phyloP scores from a whole-genome alignment of 2,329 filamentous ascomycete genomes.

The Fusarium bactridioides region DNA sequence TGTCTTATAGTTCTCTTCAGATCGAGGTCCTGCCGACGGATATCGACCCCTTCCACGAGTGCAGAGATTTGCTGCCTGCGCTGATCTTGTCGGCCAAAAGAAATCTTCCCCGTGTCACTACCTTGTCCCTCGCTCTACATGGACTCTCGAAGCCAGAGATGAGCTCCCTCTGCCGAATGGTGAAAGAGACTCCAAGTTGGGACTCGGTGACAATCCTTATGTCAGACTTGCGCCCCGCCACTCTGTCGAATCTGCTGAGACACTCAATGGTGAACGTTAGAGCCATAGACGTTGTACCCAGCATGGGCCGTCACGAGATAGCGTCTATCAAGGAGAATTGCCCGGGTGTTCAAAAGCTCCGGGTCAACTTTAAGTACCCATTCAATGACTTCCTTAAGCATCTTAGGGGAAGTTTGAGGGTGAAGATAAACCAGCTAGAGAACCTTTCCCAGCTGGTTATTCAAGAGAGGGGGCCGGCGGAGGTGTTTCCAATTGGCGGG shows the following conservation, averaged over 20 bases:
- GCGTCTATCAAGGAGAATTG: background rate
- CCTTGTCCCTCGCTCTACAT: background rate
- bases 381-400: accelerated
- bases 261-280: background rate
- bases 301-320: background rate
- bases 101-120: accelerated
- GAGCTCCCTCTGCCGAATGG: background rate
- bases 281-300: background rate
- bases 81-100: background rate
- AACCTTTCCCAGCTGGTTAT: background rate
- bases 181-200: background rate
- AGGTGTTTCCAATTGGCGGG: background rate
- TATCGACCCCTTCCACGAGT: background rate
- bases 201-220: background rate
- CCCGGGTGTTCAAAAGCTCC: background rate
- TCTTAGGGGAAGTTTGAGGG: background rate
- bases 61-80: background rate
- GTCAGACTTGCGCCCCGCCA: accelerated
- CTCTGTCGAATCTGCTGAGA: accelerated
- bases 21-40: background rate
- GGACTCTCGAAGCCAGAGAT: background rate
- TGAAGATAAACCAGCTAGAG: background rate
- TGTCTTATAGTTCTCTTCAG: background rate
- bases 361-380: accelerated
- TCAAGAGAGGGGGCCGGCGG: background rate